Conservation (phyloP, 1,284 basidiomycete genomes). For the Amylostereum areolatum region DNA sequence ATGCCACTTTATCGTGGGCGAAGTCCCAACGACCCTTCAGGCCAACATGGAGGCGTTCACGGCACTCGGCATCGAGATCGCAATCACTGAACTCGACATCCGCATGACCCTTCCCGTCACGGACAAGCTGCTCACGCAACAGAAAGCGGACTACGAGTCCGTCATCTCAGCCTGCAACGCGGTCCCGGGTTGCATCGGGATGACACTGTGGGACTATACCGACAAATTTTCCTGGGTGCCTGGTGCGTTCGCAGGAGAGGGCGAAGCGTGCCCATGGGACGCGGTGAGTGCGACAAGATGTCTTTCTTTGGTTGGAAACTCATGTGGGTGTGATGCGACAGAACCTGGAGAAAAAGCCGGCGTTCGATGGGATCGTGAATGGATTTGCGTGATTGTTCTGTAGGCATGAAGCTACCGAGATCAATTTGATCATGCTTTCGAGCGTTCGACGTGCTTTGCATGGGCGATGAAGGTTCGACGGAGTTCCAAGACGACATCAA, state of each 20-base stretch:
- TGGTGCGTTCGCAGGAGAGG: conserved; percentile 40
- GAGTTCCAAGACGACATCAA: too few species aligned
- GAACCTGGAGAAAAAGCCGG: conserved; percentile 21
- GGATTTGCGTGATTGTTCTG: conserved; percentile 9
- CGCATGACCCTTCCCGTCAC: conserved; percentile 51
- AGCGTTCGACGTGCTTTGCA: too few species aligned
- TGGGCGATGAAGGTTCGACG: too few species aligned
- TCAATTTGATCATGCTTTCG: too few species aligned
- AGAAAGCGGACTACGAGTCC: conserved; percentile 47
- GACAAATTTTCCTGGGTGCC: conserved; percentile 55
- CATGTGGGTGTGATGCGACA: conserved; percentile 1
- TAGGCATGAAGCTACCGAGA: too few species aligned
- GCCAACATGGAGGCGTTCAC: conserved; percentile 41
- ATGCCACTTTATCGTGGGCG: conserved; percentile 45
- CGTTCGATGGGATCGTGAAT: conserved; percentile 21
- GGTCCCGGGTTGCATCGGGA: conserved; percentile 42
- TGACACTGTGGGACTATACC: conserved; percentile 51
- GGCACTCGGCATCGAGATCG: conserved; percentile 50
- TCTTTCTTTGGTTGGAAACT: neutral
- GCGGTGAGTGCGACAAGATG: conserved; percentile 22
- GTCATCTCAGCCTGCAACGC: conserved; percentile 49
- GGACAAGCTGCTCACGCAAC: conserved; percentile 39
- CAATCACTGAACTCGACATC: conserved; percentile 56
- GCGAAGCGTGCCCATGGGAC: conserved; percentile 45
- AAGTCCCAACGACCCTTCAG: conserved; percentile 38